Evolutionary conservation across 2,329 filamentous ascomycete species (phyloP), one percentile per base, ranked within the genome.

Genomic region (Colletotrichum graminicola): DNA sequence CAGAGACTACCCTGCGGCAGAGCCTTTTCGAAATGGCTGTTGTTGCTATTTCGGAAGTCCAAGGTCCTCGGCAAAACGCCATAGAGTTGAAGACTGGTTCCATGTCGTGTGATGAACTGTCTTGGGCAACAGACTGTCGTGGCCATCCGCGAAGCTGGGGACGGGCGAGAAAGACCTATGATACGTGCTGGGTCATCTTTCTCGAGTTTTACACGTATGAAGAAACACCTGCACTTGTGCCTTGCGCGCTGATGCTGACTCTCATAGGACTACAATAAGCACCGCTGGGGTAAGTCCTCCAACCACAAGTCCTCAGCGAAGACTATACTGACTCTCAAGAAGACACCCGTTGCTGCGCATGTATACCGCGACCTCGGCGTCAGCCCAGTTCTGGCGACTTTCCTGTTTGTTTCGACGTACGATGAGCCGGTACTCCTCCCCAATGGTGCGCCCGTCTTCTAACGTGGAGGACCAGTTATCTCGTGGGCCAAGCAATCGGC

Each of bases 121-220:
- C 45, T 6, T 49, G 43, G 59, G 39, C 29, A 16, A 12, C 45
- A 6, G 32, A 21, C 2, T 1, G 16, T 2, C 39, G 59, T 7
- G 36, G 34, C 3, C 67, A 70, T 1, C 67, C 67, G 12, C 55
- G 67, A 7, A 39, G 29, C n/a, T 70, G 67, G 67, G 34, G 62
- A 1, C 34, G 43, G 14, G 34, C 49, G 32, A 23, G 67, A 16
- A 70, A 70, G 43, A 34, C 26, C 2, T 70, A 67, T 2, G 67
- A 70, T 6, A 70, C 67, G 8, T 47, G 55, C 29, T 11, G 56
- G 6, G 49, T 70, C 3, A 55, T 67, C 6, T 70, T 70, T n/a
- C 39, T 70, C 0, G 67, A 70, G 32, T 70, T 70, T 14, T 70
- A 61, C 39, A 70, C 67, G 67, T 67, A 56, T 1, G 54, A 49